These are phyloP conservation scores for Pythium phragmitis DNA, from an alignment of 352 stramenopile genomes.

Conservation along the genomic window DNA sequence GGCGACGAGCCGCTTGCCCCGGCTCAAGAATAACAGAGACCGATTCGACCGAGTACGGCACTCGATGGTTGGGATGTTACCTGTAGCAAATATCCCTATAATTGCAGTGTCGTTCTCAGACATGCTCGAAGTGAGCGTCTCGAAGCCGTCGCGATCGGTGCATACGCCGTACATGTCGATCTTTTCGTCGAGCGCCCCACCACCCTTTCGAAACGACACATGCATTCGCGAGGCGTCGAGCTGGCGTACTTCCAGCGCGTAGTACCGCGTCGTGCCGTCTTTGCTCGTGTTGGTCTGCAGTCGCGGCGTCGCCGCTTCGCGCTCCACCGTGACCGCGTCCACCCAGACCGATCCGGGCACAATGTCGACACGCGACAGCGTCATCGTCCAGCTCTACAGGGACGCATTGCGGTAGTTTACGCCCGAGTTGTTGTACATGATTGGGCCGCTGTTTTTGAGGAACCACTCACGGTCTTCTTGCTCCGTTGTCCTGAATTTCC, in stretches of 20 bases:
- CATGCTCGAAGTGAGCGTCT: neutral
- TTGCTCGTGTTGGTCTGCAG: constrained; percentile 1
- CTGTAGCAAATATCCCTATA: too few species aligned
- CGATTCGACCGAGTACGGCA: neutral
- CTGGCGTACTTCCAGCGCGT: neutral
- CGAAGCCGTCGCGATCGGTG: neutral
- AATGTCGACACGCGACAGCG: constrained; percentile 1
- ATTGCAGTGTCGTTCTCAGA: too few species aligned
- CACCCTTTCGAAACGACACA: neutral
- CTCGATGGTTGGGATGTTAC: neutral
- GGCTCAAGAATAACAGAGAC: neutral
- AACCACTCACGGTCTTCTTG: constrained; percentile 4
- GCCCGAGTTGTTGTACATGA: neutral
- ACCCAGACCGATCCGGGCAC: neutral
- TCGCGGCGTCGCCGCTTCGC: neutral
- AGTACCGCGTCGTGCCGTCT: neutral
- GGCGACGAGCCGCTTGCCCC: neutral
- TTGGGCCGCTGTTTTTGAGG: neutral
- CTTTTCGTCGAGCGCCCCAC: neutral
- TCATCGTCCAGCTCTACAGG: constrained; percentile 4
- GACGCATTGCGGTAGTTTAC: neutral
- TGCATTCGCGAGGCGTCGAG: neutral
- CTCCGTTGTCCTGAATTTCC: neutral
- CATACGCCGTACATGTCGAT: neutral
- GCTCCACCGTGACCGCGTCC: constrained; percentile 3